phyloP scores from a whole-genome alignment of 257 asterid species.

The Forsythia viridissima region DNA sequence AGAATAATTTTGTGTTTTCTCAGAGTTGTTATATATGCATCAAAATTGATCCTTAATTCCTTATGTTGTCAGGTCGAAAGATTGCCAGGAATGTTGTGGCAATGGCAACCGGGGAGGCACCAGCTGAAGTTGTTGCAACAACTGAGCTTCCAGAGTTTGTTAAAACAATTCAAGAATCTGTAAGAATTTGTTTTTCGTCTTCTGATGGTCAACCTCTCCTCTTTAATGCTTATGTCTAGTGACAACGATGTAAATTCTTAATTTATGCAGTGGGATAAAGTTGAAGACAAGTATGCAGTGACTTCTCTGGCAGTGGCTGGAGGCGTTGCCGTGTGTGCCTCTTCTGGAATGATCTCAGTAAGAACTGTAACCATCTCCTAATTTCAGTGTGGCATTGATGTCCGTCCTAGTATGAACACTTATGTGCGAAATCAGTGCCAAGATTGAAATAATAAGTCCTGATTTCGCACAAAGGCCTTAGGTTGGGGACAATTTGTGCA shows the following conservation, averaged over 20 bases:
- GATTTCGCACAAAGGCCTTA: not conserved
- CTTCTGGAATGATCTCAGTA: conserved; percentile 74
- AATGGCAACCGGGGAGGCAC: conserved; percentile 81
- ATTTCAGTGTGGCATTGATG: not conserved
- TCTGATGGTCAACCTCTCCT: not conserved
- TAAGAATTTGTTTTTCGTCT: conserved; percentile 27
- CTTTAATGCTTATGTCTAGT: not conserved
- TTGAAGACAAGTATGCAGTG: conserved; percentile 91
- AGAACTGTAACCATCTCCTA: not conserved
- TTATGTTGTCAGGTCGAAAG: conserved; percentile 50
- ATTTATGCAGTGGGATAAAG: conserved; percentile 72
- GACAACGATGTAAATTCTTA: not conserved
- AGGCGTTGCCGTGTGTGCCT: conserved; percentile 57
- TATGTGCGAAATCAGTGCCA: not conserved
- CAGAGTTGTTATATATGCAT: not conserved
- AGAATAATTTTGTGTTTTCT: not conserved
- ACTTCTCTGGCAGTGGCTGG: conserved; percentile 71
- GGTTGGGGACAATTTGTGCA: no score
- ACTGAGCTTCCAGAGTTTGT: conserved; percentile 66
- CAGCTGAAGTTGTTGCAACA: conserved; percentile 51
- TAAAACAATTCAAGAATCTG: conserved; percentile 60
- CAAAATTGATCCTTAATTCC: not conserved
- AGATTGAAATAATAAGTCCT: not conserved
- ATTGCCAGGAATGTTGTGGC: conserved; percentile 57
- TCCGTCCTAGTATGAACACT: not conserved